phyloP scores from a whole-genome alignment of 257 asterid genomes.

The Nicotiana benthamiana region DNA sequence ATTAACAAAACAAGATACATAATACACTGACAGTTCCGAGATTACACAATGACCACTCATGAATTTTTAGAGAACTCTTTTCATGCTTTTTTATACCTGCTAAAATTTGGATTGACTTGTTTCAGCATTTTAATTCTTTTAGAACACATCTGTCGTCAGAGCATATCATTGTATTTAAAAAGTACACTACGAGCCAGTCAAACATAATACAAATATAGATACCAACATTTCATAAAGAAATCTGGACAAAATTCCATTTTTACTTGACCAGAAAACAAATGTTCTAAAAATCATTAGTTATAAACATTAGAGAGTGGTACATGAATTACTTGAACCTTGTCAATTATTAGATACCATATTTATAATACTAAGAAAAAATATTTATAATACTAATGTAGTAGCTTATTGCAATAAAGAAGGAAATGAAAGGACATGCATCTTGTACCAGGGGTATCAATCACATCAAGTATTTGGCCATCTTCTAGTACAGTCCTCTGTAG shows the following conservation, averaged over 20 bases:
- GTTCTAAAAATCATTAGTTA: background rate
- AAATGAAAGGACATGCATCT: background rate
- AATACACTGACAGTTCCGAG: background rate
- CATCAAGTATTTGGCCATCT: conserved; percentile 59
- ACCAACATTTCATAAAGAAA: background rate
- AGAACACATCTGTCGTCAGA: background rate
- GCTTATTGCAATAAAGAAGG: background rate
- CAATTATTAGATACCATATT: background rate
- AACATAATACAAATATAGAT: background rate
- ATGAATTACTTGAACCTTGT: background rate
- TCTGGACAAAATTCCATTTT: background rate
- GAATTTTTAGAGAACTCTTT: background rate
- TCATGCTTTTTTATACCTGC: background rate
- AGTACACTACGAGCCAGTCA: background rate
- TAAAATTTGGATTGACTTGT: background rate
- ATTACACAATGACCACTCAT: background rate
- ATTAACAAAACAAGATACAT: background rate
- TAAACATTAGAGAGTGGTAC: background rate
- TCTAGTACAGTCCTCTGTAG: conserved; percentile 41
- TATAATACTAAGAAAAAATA: background rate
- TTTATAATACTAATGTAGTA: no score
- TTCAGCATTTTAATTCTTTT: background rate
- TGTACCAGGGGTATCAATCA: conserved; percentile 83
- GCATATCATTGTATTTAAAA: background rate
- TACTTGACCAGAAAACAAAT: background rate